Conservation (phyloP, 331 rosid species). For the Dryas integrifolia region DNA sequence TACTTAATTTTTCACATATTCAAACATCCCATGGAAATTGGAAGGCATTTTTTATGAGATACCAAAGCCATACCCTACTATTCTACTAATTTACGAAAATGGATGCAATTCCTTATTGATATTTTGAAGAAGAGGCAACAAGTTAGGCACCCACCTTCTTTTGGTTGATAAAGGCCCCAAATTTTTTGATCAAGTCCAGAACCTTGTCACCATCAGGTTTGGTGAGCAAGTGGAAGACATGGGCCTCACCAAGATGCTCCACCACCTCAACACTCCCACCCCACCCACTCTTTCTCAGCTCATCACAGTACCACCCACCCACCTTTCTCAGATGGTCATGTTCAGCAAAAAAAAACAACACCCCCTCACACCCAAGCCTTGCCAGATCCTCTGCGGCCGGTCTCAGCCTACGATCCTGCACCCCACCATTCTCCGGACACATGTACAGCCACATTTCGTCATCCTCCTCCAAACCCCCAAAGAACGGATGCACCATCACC, state of each 20-base stretch:
- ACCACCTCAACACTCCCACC: constrained; percentile 11
- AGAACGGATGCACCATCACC: constrained; percentile 43
- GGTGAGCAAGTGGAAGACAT: constrained; percentile 2
- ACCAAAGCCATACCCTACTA: too few relatives aligned
- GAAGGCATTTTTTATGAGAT: too few relatives aligned
- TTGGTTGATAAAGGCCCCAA: constrained; percentile 8
- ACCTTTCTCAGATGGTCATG: constrained; percentile 24
- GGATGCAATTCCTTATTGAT: too few relatives aligned
- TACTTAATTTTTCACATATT: too few relatives aligned
- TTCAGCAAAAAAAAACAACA: constrained; percentile 43
- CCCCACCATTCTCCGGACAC: constrained; percentile 35
- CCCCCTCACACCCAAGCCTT: constrained; percentile 33
- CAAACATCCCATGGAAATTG: too few relatives aligned
- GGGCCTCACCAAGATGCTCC: constrained; percentile 6
- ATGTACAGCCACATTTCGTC: constrained; percentile 42
- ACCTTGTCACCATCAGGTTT: constrained; percentile 1
- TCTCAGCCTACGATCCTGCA: constrained; percentile 36
- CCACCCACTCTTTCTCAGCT: constrained; percentile 20
- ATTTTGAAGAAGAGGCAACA: too few relatives aligned
- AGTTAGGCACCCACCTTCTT: neutral
- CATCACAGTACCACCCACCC: constrained; percentile 2
- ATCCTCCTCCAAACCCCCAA: constrained; percentile 32
- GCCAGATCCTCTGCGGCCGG: constrained; percentile 43
- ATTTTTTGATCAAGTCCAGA: constrained; percentile 1
- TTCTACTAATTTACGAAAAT: too few relatives aligned